Evolutionary conservation across 371 early-diverging fungal species (phyloP).

Genomic region (Dichotomocladium elegans): DNA sequence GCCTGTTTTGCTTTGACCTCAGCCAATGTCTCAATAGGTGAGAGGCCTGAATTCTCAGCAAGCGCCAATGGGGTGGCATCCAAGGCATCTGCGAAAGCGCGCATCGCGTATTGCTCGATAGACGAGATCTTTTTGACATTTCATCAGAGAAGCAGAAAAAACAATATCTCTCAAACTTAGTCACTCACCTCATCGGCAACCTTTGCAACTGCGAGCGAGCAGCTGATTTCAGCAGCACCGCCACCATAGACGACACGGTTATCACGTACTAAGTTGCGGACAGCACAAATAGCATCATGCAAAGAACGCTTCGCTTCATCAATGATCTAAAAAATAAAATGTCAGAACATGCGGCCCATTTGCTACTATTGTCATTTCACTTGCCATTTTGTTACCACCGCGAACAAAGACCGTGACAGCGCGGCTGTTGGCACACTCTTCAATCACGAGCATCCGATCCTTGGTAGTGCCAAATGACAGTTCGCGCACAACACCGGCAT

Average conservation of each 20-base stretch:
- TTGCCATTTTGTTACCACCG: constrained; percentile 98
- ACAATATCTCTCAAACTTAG: no score
- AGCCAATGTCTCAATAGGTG: constrained; percentile 94
- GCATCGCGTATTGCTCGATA: constrained; percentile 98
- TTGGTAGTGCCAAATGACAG: constrained; percentile 97
- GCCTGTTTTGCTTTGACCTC: constrained; percentile 93
- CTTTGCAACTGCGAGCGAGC: constrained; percentile 88
- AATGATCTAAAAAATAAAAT: constrained; percentile 70
- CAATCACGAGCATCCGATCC: constrained; percentile 98
- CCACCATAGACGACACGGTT: constrained; percentile 99
- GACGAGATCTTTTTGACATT: constrained; percentile 55
- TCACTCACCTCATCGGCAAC: constrained; percentile 83
- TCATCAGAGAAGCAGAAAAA: neutral
- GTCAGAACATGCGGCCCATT: neutral
- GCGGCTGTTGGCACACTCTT: constrained; percentile 96
- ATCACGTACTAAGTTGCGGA: constrained; percentile 96
- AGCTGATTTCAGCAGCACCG: constrained; percentile 97
- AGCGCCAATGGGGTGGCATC: constrained; percentile 97
- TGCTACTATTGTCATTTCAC: neutral
- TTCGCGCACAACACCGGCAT: constrained; percentile 93
- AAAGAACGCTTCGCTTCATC: constrained; percentile 99
- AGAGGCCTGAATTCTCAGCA: constrained; percentile 97
- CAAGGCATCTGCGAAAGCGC: constrained; percentile 95
- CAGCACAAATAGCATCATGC: constrained; percentile 99
- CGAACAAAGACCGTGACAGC: constrained; percentile 98